Evolutionary conservation across 805 yeast species (phyloP).

Genomic region (Pichia cephalocereana): DNA sequence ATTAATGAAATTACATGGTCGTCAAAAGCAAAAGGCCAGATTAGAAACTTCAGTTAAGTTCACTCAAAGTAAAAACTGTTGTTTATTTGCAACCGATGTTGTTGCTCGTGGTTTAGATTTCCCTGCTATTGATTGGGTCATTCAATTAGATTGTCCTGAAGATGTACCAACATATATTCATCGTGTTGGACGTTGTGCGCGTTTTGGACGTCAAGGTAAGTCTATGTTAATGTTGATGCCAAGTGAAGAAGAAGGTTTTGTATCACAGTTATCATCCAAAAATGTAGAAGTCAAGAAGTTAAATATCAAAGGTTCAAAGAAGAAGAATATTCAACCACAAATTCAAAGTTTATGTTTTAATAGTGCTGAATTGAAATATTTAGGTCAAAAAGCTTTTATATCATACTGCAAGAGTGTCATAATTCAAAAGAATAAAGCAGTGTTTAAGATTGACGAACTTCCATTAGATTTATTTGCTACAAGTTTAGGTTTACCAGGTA

Average conservation of each 20-base stretch:
- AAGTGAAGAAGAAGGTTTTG: constrained; percentile 69
- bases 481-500: constrained; percentile 90
- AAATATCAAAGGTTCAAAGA: constrained; percentile 66
- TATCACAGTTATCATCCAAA: constrained; percentile 49
- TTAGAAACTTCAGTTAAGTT: constrained; percentile 75
- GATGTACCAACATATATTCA: constrained; percentile 85
- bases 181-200: constrained; percentile 83
- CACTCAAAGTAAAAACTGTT: constrained; percentile 67
- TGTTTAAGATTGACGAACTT: constrained; percentile 66
- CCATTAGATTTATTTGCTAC: constrained; percentile 81
- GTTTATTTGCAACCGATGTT: constrained; percentile 82
- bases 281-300: constrained; percentile 64
- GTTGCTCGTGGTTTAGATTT: constrained; percentile 90
- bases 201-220: constrained; percentile 79
- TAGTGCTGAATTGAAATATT: constrained; percentile 82
- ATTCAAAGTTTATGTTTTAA: constrained; percentile 85
- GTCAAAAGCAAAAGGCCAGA: constrained; percentile 85
- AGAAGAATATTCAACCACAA: constrained; percentile 69
- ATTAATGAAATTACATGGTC: constrained; percentile 74
- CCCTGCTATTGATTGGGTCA: constrained; percentile 93
- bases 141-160: constrained; percentile 87
- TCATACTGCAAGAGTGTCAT: constrained; percentile 81
- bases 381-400: constrained; percentile 93
- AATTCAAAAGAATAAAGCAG: constrained; percentile 78
- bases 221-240: constrained; percentile 79